phyloP scores from a whole-genome alignment of 75 land plant species.

The Picea sitchensis region DNA sequence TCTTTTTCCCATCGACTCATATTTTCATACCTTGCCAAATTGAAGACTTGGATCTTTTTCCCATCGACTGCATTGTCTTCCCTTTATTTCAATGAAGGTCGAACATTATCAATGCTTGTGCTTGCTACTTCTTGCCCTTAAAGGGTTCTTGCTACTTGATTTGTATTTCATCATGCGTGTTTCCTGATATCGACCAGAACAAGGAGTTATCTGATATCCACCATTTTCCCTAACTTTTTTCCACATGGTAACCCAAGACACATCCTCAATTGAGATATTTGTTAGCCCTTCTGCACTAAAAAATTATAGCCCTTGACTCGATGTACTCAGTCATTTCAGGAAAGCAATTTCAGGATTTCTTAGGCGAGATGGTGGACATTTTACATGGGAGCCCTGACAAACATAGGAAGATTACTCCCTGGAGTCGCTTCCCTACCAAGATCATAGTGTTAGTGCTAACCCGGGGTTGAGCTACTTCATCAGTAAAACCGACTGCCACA shows the following conservation, averaged over 20 bases:
- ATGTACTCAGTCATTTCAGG: not conserved
- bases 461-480: too few species aligned
- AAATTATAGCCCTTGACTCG: not conserved
- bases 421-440: too few species aligned
- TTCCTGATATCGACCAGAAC: not conserved
- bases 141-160: constrained; percentile 4
- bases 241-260: constrained; percentile 9
- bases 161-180: not conserved
- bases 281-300: not conserved
- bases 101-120: constrained; percentile 40
- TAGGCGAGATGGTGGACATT: too few species aligned
- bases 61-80: constrained; percentile 76
- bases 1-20: too few species aligned
- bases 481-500: too few species aligned
- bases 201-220: constrained; percentile 14
- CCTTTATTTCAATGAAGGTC: constrained; percentile 68
- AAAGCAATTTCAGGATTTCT: too few species aligned
- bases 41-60: constrained; percentile 35
- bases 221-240: constrained; percentile 25
- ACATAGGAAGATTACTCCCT: too few species aligned
- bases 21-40: too few species aligned
- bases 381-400: too few species aligned
- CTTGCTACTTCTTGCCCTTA: constrained; percentile 1
- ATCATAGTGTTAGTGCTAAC: too few species aligned
- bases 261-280: not conserved